Evolutionary conservation across 306 rosid species (phyloP), one percentile per base, ranked within the genome.

Genomic region (Acacia crassicarpa): DNA sequence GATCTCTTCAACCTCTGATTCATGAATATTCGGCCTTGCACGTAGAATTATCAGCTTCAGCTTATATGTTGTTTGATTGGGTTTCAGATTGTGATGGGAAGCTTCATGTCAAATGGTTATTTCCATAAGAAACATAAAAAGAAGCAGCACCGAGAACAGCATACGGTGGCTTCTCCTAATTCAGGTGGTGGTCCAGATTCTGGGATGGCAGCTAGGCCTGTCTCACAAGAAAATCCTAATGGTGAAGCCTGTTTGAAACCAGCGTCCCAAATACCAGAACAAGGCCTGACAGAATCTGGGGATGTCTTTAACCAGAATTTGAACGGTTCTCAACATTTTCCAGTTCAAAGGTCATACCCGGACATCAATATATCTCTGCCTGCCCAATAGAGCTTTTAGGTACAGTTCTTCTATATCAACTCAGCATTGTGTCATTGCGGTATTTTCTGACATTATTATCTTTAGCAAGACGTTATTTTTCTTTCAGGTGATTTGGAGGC

Each of bases 51-150:
- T 62, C 20, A 22, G 35, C 67, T 23, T 4, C 23, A 53, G 58
- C 58, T 51, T 53, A 19, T 53, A 19, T 27, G 1, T 12, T 5
- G 9, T 14, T 23, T 13, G 38, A 27, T 27, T 62, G 38, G 20
- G 14, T 27, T 30, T 27, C 88, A 94, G 97, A 75, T 90, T 83
- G 97, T 92, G 14, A 78, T 92, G 75, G 98, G 97, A 84, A 94
- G 97, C 81, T 94, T 90, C 90, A 72, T 72, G 86, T 89, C 89
- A 72, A 82, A 86, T 73, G 94, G 84, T 9, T 67, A 30, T 70
- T 19, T 4, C 53, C 23, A 69, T 72, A 92, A 90, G 83, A 51
- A 71, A 3, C 91, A 76, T 16, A 94, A 89, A 76, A 87, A 70
- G 88, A 94, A 89, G 89, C 77, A 89, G 49, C 76, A 85, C 7